Evolutionary conservation across 2,329 filamentous ascomycete species (phyloP).

Genomic region (Apiospora hydei): DNA sequence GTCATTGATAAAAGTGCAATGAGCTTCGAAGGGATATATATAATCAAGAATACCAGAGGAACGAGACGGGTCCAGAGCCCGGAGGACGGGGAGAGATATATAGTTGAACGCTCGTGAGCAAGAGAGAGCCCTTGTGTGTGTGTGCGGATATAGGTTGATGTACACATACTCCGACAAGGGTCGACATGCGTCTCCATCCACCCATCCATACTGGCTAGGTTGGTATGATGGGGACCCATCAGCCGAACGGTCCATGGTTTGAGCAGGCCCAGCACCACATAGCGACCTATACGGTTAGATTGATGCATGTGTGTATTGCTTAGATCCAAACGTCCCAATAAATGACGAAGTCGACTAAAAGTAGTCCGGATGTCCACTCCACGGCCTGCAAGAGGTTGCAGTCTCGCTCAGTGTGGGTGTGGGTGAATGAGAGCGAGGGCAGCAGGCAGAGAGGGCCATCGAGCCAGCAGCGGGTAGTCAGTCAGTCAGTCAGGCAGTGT

Average conservation of each 20-base stretch:
- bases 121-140: conserved; percentile 24
- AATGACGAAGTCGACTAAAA: conserved; percentile 32
- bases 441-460: not conserved
- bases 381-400: conserved; percentile 23
- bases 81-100: conserved; percentile 23
- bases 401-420: conserved; percentile 15
- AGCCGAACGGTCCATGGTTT: conserved; percentile 19
- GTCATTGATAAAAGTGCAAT: conserved; percentile 47
- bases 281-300: conserved; percentile 19
- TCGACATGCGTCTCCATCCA: conserved; percentile 25
- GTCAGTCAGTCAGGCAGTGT: not conserved
- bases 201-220: not conserved
- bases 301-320: conserved; percentile 34
- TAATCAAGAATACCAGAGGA: conserved; percentile 13
- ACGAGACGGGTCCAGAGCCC: conserved; percentile 21
- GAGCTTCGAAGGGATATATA: conserved; percentile 38
- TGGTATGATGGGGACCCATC: conserved; percentile 19
- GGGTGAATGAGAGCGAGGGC: not conserved
- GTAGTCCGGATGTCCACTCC: conserved; percentile 27
- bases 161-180: conserved; percentile 26
- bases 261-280: conserved; percentile 13
- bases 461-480: not conserved
- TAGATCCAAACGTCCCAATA: conserved; percentile 37
- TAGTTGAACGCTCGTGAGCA: conserved; percentile 32
- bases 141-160: conserved; percentile 21